phyloP scores from a whole-genome alignment of 192 early-diverging fungal genomes.

The Rhizophagus clarus region DNA sequence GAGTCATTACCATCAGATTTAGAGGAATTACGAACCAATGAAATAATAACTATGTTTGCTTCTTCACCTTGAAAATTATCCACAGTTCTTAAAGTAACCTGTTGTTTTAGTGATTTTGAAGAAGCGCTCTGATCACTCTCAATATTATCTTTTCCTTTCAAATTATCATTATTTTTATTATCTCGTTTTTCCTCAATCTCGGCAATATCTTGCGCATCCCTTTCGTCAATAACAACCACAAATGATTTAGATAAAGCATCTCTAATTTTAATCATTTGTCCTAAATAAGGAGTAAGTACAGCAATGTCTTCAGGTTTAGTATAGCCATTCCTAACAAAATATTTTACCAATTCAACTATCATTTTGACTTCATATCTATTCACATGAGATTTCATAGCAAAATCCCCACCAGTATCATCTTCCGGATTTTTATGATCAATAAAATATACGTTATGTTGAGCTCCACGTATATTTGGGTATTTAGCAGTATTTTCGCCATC shows the following conservation, averaged over 20 bases:
- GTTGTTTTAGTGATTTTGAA: not conserved
- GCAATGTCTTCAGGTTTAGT: conserved; percentile 49
- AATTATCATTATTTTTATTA: not conserved
- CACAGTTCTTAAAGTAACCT: conserved; percentile 45
- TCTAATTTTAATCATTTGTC: conserved; percentile 52
- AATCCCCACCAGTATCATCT: conserved; percentile 34
- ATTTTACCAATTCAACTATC: conserved; percentile 47
- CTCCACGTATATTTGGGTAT: conserved; percentile 46
- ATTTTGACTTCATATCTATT: conserved; percentile 55
- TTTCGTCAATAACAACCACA: conserved; percentile 42
- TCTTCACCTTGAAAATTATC: conserved; percentile 54
- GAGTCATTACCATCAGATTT: conserved; percentile 24
- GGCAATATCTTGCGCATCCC: conserved; percentile 41
- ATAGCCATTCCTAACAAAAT: conserved; percentile 57
- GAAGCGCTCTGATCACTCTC: not conserved
- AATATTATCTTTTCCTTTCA: no score
- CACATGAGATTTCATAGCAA: conserved; percentile 46
- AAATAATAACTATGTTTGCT: conserved; percentile 46
- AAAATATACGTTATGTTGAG: conserved; percentile 50
- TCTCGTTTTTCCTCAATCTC: conserved; percentile 19
- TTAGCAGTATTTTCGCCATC: conserved; percentile 39
- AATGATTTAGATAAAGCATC: conserved; percentile 36
- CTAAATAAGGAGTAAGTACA: conserved; percentile 57
- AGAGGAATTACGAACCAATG: conserved; percentile 41
- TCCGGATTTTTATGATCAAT: conserved; percentile 51